These are phyloP conservation scores for Hericium erinaceus DNA, from an alignment of 768 basidiomycete genomes.

Conservation along the genomic window DNA sequence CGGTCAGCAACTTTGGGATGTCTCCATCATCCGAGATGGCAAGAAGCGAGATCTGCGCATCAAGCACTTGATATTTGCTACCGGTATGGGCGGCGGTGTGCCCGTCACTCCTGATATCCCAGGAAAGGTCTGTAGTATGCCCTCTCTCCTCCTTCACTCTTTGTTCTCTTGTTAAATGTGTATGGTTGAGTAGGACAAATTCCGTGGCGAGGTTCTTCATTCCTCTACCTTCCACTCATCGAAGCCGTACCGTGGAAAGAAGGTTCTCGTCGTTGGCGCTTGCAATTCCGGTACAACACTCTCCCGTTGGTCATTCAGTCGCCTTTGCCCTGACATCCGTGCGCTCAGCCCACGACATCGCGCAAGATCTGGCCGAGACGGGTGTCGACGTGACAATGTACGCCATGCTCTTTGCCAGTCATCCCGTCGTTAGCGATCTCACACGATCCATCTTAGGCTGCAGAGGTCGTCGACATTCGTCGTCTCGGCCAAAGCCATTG, in stretches of 20 bases:
- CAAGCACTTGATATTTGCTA: slow-evolving; percentile 48
- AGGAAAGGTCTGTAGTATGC: slow-evolving; percentile 24
- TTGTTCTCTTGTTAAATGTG: background rate
- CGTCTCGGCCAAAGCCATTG: background rate
- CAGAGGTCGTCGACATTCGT: background rate
- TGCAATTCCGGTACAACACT: slow-evolving; percentile 41
- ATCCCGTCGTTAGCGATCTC: background rate
- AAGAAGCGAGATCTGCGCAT: slow-evolving; percentile 21
- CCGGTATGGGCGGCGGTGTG: slow-evolving; percentile 40
- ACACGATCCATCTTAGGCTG: background rate
- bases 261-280: slow-evolving; percentile 60
- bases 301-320: background rate
- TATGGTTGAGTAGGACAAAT: slow-evolving; percentile 25
- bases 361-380: slow-evolving; percentile 25
- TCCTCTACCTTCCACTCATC: slow-evolving; percentile 42
- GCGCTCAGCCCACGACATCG: slow-evolving; percentile 26
- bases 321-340: background rate
- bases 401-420: background rate
- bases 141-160: background rate
- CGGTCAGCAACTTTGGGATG: slow-evolving; percentile 33
- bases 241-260: slow-evolving; percentile 46
- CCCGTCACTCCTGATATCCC: slow-evolving; percentile 37
- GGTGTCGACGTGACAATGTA: slow-evolving; percentile 16
- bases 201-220: slow-evolving; percentile 45
- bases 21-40: slow-evolving; percentile 25